Evolutionary conservation across 139 green algal species (phyloP), one percentile per base, ranked within the genome.

Genomic region (Closterium sp.): DNA sequence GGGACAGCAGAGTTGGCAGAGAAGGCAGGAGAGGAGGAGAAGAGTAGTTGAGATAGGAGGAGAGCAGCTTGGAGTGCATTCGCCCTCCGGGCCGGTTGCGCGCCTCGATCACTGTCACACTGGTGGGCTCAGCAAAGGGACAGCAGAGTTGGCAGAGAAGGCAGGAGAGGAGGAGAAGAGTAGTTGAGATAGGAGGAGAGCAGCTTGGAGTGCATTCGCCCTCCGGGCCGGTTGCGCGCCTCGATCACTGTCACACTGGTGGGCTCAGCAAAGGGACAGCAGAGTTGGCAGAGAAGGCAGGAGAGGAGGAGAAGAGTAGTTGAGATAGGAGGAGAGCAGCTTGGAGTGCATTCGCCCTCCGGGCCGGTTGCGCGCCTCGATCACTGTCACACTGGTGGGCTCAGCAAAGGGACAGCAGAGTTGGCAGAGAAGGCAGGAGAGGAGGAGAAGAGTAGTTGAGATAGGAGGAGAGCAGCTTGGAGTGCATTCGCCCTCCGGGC

Each of bases 271-370:
- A 4, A 85, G n/a, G n/a, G n/a, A n/a, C n/a, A n/a, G n/a, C n/a
- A n/a, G n/a, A n/a, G n/a, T n/a, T n/a, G n/a, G 87, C 6, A 9
- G 7, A 90, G 32, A 90, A 70, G 88, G 28, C 6, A 91, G 10
- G 27, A 34, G 28, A 86, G 28, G 31, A 31, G n/a, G 24, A 86
- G 4, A 32, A 86, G 88, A 86, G 29, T n/a, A n/a, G 5, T 22
- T 5, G 29, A 31, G 21, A n/a, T 22, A 91, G 4, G 87, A 90
- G 87, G 87, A 90, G n/a, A n/a, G 4, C 94, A 86, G 73, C 89
- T 96, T 96, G 24, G 95, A 98, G 94, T 97, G 95, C 86, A 99
- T 97, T 3, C 97, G 93, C 0, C 97, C 97, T 13, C 97, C 97
- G 19, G 97, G 95, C 31, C 28, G 86, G 88, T 6, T 32, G 28